Percentiles rank a stretch among this genome's conserved stretches.
Conservation (phyloP, 139 green algal species). For the Micractinium sp. region DNA sequence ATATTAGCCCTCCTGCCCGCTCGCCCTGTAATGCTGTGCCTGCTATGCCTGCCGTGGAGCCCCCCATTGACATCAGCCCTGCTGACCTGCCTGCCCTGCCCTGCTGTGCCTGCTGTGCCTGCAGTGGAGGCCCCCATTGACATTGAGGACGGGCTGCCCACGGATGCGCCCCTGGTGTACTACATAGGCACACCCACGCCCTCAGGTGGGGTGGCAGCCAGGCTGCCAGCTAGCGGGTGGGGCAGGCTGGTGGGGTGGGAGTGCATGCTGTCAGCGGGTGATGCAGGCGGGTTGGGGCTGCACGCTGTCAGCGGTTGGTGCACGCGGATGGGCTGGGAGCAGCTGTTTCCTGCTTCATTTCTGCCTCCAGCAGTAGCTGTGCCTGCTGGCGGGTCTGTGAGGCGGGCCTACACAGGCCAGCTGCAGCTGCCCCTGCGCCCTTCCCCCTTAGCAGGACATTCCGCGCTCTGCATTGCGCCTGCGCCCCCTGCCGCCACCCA, state of each 20-base stretch:
- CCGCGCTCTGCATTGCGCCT: too few species aligned
- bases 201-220: not conserved
- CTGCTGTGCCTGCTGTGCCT: not conserved
- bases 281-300: too few species aligned
- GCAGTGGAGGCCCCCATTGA: slow-evolving; percentile 81
- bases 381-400: too few species aligned
- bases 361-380: not conserved
- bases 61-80: slow-evolving; percentile 76
- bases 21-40: not conserved
- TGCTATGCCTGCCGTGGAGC: slow-evolving; percentile 61
- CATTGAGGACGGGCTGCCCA: slow-evolving; percentile 70
- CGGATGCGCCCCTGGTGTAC: slow-evolving; percentile 86
- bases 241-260: not conserved
- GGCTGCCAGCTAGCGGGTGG: too few species aligned
- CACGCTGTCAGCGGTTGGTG: not conserved
- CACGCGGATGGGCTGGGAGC: not conserved
- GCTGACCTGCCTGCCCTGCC: slow-evolving; percentile 56
- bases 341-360: too few species aligned
- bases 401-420: too few species aligned
- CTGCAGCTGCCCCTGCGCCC: too few species aligned
- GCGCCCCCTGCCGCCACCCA: too few species aligned
- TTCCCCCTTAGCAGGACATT: too few species aligned
- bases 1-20: too few species aligned
- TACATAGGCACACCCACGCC: slow-evolving; percentile 83
- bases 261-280: too few species aligned